A percentile compares a stretch with the other conserved stretches of the same genome.
These are phyloP conservation scores for Tetrapisispora arboricola DNA, from an alignment of 805 yeast species.

Conservation along the genomic window DNA sequence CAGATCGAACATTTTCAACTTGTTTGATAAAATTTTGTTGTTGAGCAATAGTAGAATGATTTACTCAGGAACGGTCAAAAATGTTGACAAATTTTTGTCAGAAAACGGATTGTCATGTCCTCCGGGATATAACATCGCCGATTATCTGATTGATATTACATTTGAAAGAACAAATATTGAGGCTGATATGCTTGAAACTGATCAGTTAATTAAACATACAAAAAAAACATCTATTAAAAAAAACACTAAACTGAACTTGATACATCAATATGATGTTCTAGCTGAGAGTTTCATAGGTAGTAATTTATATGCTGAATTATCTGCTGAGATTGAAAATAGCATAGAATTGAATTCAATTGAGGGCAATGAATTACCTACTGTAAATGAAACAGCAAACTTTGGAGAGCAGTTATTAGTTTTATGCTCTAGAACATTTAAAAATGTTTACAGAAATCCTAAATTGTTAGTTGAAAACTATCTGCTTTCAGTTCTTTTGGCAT, in stretches of 20 bases:
- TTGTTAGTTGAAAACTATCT: conserved; percentile 77
- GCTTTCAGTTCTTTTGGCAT: conserved; percentile 64
- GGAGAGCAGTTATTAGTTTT: conserved; percentile 59
- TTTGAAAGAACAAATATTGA: conserved; percentile 36
- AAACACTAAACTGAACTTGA: neutral
- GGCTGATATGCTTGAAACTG: neutral
- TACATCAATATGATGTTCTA: conserved; percentile 9
- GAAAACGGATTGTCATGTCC: conserved; percentile 78
- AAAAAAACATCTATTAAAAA: neutral
- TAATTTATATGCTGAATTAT: conserved; percentile 13
- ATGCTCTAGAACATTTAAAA: conserved; percentile 81
- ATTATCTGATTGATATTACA: conserved; percentile 82
- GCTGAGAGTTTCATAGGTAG: conserved; percentile 29
- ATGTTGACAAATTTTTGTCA: conserved; percentile 65
- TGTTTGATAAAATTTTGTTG: conserved; percentile 73
- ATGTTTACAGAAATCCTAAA: conserved; percentile 85
- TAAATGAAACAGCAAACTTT: conserved; percentile 39
- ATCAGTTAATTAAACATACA: conserved; percentile 1
- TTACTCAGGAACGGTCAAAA: conserved; percentile 75
- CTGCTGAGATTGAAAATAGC: neutral
- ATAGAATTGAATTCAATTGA: conserved; percentile 5
- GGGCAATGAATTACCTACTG: conserved; percentile 7
- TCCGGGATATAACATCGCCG: conserved; percentile 85
- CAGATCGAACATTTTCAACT: conserved; percentile 84
- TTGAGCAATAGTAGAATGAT: conserved; percentile 78